Base-by-base conservation (phyloP, 306 rosid species). In the Leucaena leucocephala region DNA sequence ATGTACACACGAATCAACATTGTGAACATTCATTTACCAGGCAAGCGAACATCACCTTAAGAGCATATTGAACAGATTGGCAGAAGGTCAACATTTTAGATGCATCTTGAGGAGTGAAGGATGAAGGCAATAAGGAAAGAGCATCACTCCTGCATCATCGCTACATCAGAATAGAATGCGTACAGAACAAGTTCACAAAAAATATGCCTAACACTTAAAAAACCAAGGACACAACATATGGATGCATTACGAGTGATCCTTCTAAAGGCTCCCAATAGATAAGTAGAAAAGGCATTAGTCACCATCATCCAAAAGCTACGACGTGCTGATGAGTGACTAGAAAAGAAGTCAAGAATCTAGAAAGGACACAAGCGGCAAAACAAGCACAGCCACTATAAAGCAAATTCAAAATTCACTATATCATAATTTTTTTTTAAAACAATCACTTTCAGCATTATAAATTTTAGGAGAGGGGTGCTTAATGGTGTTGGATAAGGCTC, bases 41-140 rank as follows among this genome's bases (percentile, higher is more conserved):
- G 78, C 48, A 39, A 72, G 39, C 72, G 75, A 81, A 76, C 58
- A 68, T 87, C 82, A 93, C 99, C 99, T 95, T 95, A 36, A 90
- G 83, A 59, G 94, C 98, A 81, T 80, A 83, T 82, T 88, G 94
- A 82, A 95, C 87, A 61, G 99, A 93, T 69, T 81, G 96, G 83
- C 99, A 95, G 78, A 84, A 82, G 78, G 90, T 86, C 86, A 95
- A 50, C 84, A 95, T 68, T 93, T 90, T 88, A 84, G 91, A 88
- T 52, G 98, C 97, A 63, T 95, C 97, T 88, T 95, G 97, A 82
- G 93, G 86, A 66, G 93, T 91, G 76, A 95, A 93, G 67, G 99
- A 95, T 65, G 97, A 66, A 8, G 99, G 97, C 84, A 95, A 77
- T 57, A 95, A 84, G 68, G 97, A 86, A 77, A 96, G 96, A 75